phyloP scores from a whole-genome alignment of 140 eudicot genomes.

The Eryngium alpinum region DNA sequence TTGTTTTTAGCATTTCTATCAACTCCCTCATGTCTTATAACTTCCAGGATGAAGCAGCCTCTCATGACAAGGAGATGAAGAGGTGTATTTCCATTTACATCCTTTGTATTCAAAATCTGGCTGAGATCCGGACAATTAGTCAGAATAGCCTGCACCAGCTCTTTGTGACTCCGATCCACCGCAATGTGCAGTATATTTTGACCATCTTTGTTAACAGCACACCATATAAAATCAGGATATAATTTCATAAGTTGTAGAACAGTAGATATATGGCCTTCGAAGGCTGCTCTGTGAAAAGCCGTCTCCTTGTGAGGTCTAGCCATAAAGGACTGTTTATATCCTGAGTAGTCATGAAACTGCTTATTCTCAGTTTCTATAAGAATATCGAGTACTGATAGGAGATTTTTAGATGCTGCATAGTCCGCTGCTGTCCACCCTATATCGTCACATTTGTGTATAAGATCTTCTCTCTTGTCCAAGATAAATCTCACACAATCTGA shows the following conservation, averaged over 20 bases:
- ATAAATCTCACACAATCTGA: too few species aligned
- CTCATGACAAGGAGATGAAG: not conserved
- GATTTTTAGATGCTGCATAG: not conserved
- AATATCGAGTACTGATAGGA: not conserved
- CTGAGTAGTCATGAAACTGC: too few species aligned
- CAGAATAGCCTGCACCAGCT: not conserved
- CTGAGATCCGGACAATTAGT: too few species aligned
- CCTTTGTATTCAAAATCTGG: not conserved
- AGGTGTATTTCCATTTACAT: not conserved
- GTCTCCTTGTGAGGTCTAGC: too few species aligned
- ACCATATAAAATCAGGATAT: too few species aligned
- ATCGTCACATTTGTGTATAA: too few species aligned
- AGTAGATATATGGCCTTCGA: not conserved
- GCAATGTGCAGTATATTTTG: not conserved
- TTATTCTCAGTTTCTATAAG: not conserved
- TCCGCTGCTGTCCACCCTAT: not conserved
- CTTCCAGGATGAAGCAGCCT: not conserved
- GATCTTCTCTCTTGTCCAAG: too few species aligned
- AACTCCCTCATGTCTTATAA: not conserved
- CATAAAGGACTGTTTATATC: not conserved
- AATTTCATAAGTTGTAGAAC: too few species aligned
- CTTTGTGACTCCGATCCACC: not conserved
- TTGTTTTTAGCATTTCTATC: not conserved
- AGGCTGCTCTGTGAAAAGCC: not conserved
- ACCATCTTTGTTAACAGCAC: not conserved